phyloP scores from a whole-genome alignment of 441 rosid genomes.

The Jatropha podagrica region DNA sequence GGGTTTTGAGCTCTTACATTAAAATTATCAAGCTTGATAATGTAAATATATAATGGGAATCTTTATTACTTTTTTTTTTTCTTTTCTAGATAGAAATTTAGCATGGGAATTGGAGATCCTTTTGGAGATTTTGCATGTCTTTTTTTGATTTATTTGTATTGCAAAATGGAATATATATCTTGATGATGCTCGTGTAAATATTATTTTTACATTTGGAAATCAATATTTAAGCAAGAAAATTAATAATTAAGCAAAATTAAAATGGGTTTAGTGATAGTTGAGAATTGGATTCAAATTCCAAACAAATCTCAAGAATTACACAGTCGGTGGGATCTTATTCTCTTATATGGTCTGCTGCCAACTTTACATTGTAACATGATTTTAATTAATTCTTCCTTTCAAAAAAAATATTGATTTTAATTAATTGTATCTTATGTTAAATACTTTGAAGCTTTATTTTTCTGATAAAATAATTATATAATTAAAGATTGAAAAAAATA shows the following conservation, averaged over 20 bases:
- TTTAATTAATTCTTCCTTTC: conserved; percentile 12
- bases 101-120: conserved; percentile 12
- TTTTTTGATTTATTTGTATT: conserved; percentile 1
- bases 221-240: not conserved
- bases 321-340: conserved; percentile 41
- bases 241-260: conserved; percentile 11
- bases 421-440: too few species aligned
- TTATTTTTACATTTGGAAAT: conserved; percentile 15
- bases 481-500: too few species aligned
- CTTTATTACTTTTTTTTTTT: conserved; percentile 23
- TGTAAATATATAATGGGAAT: conserved; percentile 26
- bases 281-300: conserved; percentile 31
- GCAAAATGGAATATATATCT: conserved; percentile 14
- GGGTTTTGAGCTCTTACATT: conserved; percentile 40
- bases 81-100: not conserved
- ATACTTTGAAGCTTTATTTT: too few species aligned
- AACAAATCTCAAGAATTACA: conserved; percentile 33
- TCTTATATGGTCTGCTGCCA: conserved; percentile 35
- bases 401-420: too few species aligned
- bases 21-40: not conserved
- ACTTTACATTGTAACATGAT: conserved; percentile 32
- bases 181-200: not conserved
- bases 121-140: conserved; percentile 4
- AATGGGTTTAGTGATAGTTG: conserved; percentile 26
- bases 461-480: too few species aligned